These are phyloP conservation scores for Coniochaeta hoffmannii DNA, from an alignment of 2,329 filamentous ascomycete species.

Conservation along the genomic window DNA sequence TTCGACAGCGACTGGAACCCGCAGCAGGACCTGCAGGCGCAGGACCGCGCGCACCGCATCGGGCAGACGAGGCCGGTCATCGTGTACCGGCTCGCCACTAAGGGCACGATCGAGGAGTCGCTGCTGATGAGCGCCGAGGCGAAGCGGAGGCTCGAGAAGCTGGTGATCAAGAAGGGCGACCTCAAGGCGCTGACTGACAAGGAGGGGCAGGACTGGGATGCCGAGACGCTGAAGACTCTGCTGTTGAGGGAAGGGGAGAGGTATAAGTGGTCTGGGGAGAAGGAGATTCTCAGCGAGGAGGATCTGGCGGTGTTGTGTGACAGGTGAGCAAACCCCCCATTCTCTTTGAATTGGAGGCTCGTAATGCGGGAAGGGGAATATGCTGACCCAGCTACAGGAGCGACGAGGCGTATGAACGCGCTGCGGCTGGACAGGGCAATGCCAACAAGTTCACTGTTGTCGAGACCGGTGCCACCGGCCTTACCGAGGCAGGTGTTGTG, in stretches of 20 bases:
- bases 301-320: conserved; percentile 78
- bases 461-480: conserved; percentile 59
- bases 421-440: conserved; percentile 71
- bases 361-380: neutral
- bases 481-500: conserved; percentile 18
- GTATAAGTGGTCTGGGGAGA: conserved; percentile 50
- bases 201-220: conserved; percentile 44
- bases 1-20: conserved; percentile 93
- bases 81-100: conserved; percentile 88
- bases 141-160: conserved; percentile 84
- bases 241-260: conserved; percentile 66
- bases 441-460: conserved; percentile 69
- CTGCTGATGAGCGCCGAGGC: conserved; percentile 82
- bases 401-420: conserved; percentile 57
- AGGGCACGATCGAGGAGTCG: conserved; percentile 84
- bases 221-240: conserved; percentile 53
- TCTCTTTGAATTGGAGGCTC: neutral
- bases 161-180: conserved; percentile 90
- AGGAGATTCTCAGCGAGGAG: conserved; percentile 62
- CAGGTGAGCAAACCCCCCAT: conserved; percentile 33
- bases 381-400: conserved; percentile 25
- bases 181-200: conserved; percentile 63
- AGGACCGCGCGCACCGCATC: conserved; percentile 91
- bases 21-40: conserved; percentile 92
- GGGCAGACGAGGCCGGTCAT: conserved; percentile 89